These are phyloP conservation scores for Quercus alba DNA, from an alignment of 306 rosid species.

Conservation along the genomic window DNA sequence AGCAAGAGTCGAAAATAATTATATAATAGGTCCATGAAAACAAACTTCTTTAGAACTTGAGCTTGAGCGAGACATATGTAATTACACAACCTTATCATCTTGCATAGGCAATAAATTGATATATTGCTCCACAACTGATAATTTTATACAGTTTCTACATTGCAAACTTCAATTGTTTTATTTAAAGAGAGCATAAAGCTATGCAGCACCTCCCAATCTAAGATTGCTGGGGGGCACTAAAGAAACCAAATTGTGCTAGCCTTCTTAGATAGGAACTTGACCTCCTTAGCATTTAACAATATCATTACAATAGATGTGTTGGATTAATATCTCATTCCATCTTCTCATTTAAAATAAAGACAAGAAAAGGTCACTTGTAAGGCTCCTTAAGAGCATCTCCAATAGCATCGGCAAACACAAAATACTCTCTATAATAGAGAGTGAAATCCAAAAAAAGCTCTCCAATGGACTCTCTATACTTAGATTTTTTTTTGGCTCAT, in stretches of 20 bases:
- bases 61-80: neutral
- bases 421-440: too few species aligned
- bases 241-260: constrained; percentile 10
- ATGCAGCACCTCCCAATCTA: neutral
- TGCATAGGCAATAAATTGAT: neutral
- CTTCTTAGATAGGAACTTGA: constrained; percentile 4
- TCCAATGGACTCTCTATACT: too few species aligned
- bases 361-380: constrained; percentile 19
- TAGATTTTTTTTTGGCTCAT: too few species aligned
- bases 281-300: constrained; percentile 5
- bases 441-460: too few species aligned
- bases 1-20: neutral
- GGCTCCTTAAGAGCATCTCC: neutral
- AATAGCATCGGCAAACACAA: too few species aligned
- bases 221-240: constrained; percentile 13
- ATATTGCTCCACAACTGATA: neutral
- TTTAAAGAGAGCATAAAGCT: neutral
- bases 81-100: neutral
- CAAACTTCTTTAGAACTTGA: neutral
- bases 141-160: neutral
- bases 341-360: constrained; percentile 9
- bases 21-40: neutral
- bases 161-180: neutral
- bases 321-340: constrained; percentile 24
- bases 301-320: neutral